Evolutionary conservation across 768 basidiomycete species (phyloP).

Genomic region (Lentinula boryana): DNA sequence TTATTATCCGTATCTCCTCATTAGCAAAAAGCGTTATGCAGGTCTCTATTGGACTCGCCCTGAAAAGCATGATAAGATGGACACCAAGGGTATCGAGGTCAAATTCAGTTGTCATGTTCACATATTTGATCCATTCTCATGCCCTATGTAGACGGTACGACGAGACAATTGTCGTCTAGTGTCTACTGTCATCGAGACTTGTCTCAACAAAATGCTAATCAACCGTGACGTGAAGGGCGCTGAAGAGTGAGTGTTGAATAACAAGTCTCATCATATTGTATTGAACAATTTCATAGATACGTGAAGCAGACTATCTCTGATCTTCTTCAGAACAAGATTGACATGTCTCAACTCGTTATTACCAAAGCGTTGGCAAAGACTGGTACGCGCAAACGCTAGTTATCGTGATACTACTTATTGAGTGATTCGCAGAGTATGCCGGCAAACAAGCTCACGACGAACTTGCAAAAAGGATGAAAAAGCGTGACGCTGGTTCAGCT

Average conservation of each 20-base stretch:
- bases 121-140: neutral
- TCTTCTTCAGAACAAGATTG: conserved; percentile 91
- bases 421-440: conserved; percentile 61
- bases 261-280: neutral
- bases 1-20: conserved; percentile 96
- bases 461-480: conserved; percentile 91
- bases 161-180: conserved; percentile 98
- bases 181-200: conserved; percentile 96
- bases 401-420: neutral
- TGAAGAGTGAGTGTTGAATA: conserved; percentile 63
- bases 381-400: conserved; percentile 33
- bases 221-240: conserved; percentile 92
- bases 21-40: conserved; percentile 98
- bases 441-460: conserved; percentile 97
- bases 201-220: conserved; percentile 96
- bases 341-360: conserved; percentile 99
- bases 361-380: conserved; percentile 94
- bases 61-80: conserved; percentile 99
- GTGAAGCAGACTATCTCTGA: conserved; percentile 92
- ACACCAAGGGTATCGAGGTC: conserved; percentile 98
- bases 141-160: conserved; percentile 73
- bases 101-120: conserved; percentile 12
- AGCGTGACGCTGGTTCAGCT: conserved; percentile 95
- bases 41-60: conserved; percentile 95
- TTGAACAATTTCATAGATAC: conserved; percentile 47